A percentile compares a stretch with the other conserved stretches of the same genome.
These are phyloP conservation scores for Aspergillus viridinutans DNA, from an alignment of 2,329 filamentous ascomycete species.

Conservation along the genomic window DNA sequence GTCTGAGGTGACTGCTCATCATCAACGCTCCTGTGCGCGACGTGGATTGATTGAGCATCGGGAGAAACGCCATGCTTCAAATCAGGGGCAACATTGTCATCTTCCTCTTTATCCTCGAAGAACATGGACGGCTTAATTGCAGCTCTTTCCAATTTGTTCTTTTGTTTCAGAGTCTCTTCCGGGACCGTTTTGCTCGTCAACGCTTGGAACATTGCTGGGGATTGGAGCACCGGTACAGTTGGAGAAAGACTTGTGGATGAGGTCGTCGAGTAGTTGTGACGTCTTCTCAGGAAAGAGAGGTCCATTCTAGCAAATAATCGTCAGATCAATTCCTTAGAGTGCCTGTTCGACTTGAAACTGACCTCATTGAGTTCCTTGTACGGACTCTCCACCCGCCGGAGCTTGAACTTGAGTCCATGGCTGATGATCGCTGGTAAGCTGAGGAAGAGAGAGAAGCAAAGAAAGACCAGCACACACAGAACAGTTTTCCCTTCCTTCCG, in stretches of 20 bases:
- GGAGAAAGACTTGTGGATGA: slow-evolving; percentile 17
- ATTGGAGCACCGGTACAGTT: slow-evolving; percentile 16
- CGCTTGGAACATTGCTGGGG: slow-evolving; percentile 16
- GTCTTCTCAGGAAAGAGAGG: slow-evolving; percentile 15
- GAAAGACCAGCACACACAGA: background rate
- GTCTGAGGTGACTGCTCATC: slow-evolving; percentile 24
- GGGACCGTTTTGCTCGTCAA: slow-evolving; percentile 10
- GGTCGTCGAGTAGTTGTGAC: slow-evolving; percentile 11
- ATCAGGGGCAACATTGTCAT: slow-evolving; percentile 15
- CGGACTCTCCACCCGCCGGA: slow-evolving; percentile 6
- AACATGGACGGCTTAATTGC: slow-evolving; percentile 21
- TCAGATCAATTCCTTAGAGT: background rate
- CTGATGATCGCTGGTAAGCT: background rate
- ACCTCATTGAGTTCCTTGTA: background rate
- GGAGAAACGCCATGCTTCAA: slow-evolving; percentile 10
- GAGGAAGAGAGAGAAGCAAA: background rate
- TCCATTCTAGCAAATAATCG: slow-evolving; percentile 9
- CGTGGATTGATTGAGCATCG: slow-evolving; percentile 11
- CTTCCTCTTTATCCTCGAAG: slow-evolving; percentile 21
- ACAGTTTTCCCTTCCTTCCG: background rate
- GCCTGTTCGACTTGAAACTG: background rate
- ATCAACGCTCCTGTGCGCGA: slow-evolving; percentile 13
- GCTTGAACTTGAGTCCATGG: background rate
- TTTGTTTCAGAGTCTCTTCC: slow-evolving; percentile 17
- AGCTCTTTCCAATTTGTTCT: slow-evolving; percentile 13